Conservation (phyloP, 2,329 filamentous ascomycete genomes). For the Chrysoporthe puriensis region DNA sequence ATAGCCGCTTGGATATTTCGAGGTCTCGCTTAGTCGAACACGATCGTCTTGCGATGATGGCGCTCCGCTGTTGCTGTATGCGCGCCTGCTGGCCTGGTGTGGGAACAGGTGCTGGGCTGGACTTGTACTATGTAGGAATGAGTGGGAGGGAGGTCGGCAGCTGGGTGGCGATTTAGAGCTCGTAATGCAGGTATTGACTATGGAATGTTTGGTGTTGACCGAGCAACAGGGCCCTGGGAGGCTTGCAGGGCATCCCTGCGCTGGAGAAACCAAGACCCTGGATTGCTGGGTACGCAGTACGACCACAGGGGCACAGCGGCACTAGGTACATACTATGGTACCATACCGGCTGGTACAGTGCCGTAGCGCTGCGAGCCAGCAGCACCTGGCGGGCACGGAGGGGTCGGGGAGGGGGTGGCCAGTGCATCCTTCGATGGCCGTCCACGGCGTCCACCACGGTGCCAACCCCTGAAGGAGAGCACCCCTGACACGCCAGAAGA, state of each 20-base stretch:
- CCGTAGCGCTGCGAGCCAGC: too few relatives aligned
- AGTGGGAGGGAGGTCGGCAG: not conserved
- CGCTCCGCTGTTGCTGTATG: slow-evolving; percentile 6
- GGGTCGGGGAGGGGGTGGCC: not conserved
- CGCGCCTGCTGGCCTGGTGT: not conserved
- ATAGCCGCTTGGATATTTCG: slow-evolving; percentile 26
- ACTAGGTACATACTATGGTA: not conserved
- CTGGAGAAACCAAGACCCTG: not conserved
- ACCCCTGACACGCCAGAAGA: slow-evolving; percentile 16
- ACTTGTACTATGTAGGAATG: not conserved
- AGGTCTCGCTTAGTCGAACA: slow-evolving; percentile 13
- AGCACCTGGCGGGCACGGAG: not conserved
- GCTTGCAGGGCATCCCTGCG: slow-evolving; percentile 13
- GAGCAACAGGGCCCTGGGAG: slow-evolving; percentile 17
- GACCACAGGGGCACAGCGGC: not conserved
- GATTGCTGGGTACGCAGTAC: not conserved
- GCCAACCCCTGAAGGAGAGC: slow-evolving; percentile 19
- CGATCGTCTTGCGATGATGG: slow-evolving; percentile 13
- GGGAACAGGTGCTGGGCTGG: not conserved
- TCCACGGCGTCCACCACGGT: not conserved
- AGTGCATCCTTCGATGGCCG: not conserved
- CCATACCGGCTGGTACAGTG: not conserved
- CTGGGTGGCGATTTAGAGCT: not conserved
- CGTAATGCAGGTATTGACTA: slow-evolving; percentile 22
- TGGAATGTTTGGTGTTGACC: slow-evolving; percentile 22